Base-by-base conservation (phyloP, 2,329 filamentous ascomycete genomes). In the Sarocladiaceae sp. region DNA sequence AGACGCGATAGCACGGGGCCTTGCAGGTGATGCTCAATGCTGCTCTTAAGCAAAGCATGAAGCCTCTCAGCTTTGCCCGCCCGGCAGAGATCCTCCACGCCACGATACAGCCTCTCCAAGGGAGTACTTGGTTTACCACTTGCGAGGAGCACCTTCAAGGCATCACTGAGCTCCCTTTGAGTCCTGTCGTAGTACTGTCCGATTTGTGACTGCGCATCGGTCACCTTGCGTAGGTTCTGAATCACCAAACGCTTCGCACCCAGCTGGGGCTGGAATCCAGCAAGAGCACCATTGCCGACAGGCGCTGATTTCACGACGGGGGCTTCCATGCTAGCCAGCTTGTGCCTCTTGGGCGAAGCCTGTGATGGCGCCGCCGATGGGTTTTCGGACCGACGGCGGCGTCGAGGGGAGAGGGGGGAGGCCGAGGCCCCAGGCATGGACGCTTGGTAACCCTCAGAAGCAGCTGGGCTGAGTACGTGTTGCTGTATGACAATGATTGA, bases 181-280 rank as follows among this genome's bases (percentile, higher is more conserved):
- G 84, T 86, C 61, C 84, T 83, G 36, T 84, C 76, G 60, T 96
- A 90, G 72, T 96, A 97, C 57, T 82, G 78, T 56, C 88, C 83
- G 18, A 88, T 80, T 60, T 90, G 82, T 52, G 80, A 75, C 50
- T 71, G 63, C 11, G 50, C 25, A 4, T 31, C 77, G n/a, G 79
- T 71, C 17, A 77, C 77, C 1, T 80, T 78, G 54, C 87, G 84
- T 57, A 97, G 79, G 66, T 97, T 97, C 79, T 96, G 96, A 61
- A 99, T 89, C n/a, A 93, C 82, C 42, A 99, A 80, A 69, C 87
- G 92, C 75, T 87, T 92, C 18, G 90, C 85, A 28, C 90, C 91
- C 11, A 79, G 76, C 61, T 89, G 83, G 12, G 90, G 85, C 59
- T 87, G 88, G 64, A 92, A 66, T 29, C 29, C 47, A 11, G 47